Base-by-base conservation (phyloP, 371 early-diverging fungal species). In the Syncephalastrum sp. region DNA sequence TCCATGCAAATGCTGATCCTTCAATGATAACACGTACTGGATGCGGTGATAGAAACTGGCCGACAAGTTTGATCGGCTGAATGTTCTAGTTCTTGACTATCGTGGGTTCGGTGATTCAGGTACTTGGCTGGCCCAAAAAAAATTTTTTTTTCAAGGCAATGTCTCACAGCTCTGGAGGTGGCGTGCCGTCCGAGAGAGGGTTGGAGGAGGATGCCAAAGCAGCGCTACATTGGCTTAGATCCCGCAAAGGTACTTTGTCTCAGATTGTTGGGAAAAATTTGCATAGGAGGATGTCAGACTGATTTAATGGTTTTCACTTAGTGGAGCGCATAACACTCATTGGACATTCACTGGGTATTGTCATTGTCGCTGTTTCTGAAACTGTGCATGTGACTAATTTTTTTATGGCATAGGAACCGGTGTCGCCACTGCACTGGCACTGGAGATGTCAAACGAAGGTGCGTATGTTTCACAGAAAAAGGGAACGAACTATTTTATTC, bases 71-170 rank as follows among this genome's bases (percentile, higher is more conserved):
- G 58, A 55, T 10, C 60, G 64, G 1, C 46, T 70, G 17, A 74
- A 78, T 51, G 50, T 78, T n/a, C 55, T 78, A 42, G 51, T 69
- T 5, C 67, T 78, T 27, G 78, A 78, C 45, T 78, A 78, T 54
- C 70, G 78, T 23, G 78, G 78, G 13, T 78, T 72, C 63, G 78
- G 78, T 29, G 70, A 78, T 50, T 78, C 78, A 25, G 69, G 75
- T 66, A 68, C 8, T 33, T 33, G 8, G 38, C 38, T 33, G 38
- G 38, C 38, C 5, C 38, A 33, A 33, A 33, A 33, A 33, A 33
- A 33, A 33, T 5, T 33, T 33, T 33, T 33, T 33, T 33, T 33
- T 27, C 5, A 2, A 7, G 10, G 10, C 38, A 10, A 5, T 33
- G 38, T 33, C 38, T 33, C 38, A 33, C 38, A 33, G 5, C 38